Evolutionary conservation across 306 rosid genomes (phyloP), one percentile per base, ranked within the genome.

Genomic region (Geum urbanum): DNA sequence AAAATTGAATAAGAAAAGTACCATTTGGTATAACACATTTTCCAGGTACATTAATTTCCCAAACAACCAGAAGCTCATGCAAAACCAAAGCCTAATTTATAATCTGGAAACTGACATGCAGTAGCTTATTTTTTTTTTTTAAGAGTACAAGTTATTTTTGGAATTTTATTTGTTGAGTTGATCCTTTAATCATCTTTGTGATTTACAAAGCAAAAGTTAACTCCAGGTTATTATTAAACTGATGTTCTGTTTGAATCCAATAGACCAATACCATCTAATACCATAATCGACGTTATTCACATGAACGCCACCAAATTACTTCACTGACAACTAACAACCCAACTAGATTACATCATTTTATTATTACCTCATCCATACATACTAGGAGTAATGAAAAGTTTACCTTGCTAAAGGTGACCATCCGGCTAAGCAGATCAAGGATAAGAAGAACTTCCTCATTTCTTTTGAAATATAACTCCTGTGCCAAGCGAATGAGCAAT

Each of bases 351-450:
- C 47, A n/a, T 24, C 60, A 67, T 32, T 1, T 51, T 10, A 48
- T 16, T 18, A 41, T 9, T 50, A 35, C 32, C 11, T 3, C 16
- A 67, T 35, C 46, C 39, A 52, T 18, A 68, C 20, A 52, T 44
- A 39, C 72, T 32, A 54, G 1, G 15, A 54, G 13, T 69, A 14
- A 19, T 22, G 41, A 54, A 43, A 69, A 22, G 10, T 51, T 79
- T 90, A 94, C 98, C 79, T 75, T 84, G 77, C 87, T 90, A 76
- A 80, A 87, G 67, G 92, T 85, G 57, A 84, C 87, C 89, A 94
- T 84, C 79, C 92, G 86, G 75, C 86, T 82, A 74, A 94, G 81
- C 64, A 94, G 87, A 75, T 90, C 96, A 85, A 94, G 90, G 62
- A 86, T 85, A 77, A 71, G 79, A 77, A 74, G 70, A 83, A 74